Conservation (phyloP, 78 protist genomes). For the Cavenderia fasciculata region DNA sequence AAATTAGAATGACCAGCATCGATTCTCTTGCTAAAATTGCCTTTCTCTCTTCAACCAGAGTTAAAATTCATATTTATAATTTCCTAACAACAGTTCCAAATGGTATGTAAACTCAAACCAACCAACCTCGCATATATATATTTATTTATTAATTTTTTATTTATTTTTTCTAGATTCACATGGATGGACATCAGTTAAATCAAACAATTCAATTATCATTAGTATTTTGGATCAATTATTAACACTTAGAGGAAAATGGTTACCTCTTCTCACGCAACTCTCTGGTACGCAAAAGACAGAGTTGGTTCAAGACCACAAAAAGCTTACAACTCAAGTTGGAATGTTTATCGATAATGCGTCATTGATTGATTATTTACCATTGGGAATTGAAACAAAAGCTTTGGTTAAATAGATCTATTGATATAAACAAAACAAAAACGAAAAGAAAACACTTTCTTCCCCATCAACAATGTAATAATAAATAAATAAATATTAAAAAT, state of each 20-base stretch:
- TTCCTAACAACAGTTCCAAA: conserved; percentile 48
- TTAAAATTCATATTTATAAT: conserved; percentile 46
- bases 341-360: conserved; percentile 29
- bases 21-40: conserved; percentile 72
- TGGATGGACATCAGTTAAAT: conserved; percentile 74
- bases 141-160: not conserved
- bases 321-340: conserved; percentile 29
- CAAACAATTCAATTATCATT: conserved; percentile 42
- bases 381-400: conserved; percentile 50
- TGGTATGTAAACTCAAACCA: conserved; percentile 3
- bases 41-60: conserved; percentile 16
- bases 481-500: no score
- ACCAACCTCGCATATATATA: not conserved
- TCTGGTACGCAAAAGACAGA: conserved; percentile 31
- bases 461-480: no score
- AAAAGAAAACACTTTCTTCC: no score
- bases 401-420: not conserved
- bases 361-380: conserved; percentile 29
- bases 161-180: conserved; percentile 40
- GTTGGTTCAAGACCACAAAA: conserved; percentile 33
- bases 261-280: conserved; percentile 5
- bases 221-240: conserved; percentile 57
- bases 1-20: conserved; percentile 28
- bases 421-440: no score
- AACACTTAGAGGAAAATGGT: conserved; percentile 42